These are phyloP conservation scores for Sordariomycetes sp. DNA, from an alignment of 2,329 filamentous ascomycete species.

Conservation along the genomic window DNA sequence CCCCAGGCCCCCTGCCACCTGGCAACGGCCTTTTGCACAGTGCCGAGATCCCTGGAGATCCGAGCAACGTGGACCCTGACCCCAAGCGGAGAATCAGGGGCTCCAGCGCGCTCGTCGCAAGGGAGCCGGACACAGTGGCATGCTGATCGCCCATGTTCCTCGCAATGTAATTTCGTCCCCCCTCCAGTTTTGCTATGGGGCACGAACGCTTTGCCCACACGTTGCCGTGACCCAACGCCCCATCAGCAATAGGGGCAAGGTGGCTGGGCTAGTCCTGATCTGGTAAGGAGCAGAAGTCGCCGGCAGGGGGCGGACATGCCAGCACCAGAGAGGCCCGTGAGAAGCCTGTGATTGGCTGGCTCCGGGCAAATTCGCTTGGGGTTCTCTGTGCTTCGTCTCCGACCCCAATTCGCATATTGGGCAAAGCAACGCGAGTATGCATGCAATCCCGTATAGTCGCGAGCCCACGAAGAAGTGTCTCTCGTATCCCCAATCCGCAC, in stretches of 20 bases:
- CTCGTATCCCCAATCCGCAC: no score
- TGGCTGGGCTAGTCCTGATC: background rate
- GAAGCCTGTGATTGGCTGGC: background rate
- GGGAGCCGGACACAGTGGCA: background rate
- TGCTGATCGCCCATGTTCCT: background rate
- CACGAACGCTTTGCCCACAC: background rate
- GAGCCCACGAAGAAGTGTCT: no score
- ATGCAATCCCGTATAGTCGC: background rate
- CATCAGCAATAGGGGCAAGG: slow-evolving; percentile 3
- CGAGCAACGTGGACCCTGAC: background rate
- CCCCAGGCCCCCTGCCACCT: background rate
- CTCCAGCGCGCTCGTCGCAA: background rate
- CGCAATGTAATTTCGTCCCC: background rate
- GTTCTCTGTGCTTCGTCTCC: background rate
- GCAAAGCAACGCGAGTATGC: background rate
- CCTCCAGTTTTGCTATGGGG: background rate
- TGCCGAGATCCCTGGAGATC: background rate
- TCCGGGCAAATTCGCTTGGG: background rate
- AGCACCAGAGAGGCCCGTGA: background rate
- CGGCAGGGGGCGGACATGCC: background rate
- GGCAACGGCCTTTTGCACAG: background rate
- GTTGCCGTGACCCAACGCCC: background rate
- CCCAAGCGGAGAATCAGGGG: background rate
- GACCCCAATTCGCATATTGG: background rate
- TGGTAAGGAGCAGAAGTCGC: background rate